These are phyloP conservation scores for Bauhinia variegata DNA, from an alignment of 306 rosid genomes.

Conservation along the genomic window DNA sequence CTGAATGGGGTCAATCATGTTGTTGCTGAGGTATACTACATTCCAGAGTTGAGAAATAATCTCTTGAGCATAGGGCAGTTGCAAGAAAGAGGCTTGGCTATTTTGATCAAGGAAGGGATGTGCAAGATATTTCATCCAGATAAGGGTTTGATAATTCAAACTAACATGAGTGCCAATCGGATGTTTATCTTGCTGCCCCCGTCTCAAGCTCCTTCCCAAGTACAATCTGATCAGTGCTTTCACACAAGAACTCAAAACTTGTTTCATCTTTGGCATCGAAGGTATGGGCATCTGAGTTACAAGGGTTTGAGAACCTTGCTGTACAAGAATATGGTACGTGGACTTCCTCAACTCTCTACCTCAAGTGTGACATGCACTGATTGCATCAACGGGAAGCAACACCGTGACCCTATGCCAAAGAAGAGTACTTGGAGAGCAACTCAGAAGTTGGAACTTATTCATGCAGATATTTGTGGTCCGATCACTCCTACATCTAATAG, in stretches of 20 bases:
- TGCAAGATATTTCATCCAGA: not conserved
- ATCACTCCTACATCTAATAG: no score
- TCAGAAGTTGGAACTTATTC: no score
- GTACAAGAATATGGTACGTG: not conserved
- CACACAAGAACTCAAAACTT: no score
- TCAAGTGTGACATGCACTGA: not conserved
- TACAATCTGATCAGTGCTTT: no score
- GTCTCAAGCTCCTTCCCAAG: no score
- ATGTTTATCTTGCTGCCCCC: no score
- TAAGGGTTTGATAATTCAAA: not conserved
- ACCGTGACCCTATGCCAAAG: no score
- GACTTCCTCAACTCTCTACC: not conserved
- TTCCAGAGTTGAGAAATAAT: not conserved
- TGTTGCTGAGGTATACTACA: not conserved
- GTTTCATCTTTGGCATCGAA: not conserved
- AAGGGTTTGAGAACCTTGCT: not conserved
- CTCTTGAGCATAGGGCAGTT: not conserved
- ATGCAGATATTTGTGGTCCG: no score
- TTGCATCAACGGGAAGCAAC: not conserved
- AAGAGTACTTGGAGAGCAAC: no score
- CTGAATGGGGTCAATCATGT: not conserved
- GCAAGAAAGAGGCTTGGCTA: not conserved
- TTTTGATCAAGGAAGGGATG: not conserved
- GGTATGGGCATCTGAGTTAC: not conserved
- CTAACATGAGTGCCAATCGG: no score